phyloP scores from a whole-genome alignment of 164 flowering plant genomes.

The Annona squamosa region DNA sequence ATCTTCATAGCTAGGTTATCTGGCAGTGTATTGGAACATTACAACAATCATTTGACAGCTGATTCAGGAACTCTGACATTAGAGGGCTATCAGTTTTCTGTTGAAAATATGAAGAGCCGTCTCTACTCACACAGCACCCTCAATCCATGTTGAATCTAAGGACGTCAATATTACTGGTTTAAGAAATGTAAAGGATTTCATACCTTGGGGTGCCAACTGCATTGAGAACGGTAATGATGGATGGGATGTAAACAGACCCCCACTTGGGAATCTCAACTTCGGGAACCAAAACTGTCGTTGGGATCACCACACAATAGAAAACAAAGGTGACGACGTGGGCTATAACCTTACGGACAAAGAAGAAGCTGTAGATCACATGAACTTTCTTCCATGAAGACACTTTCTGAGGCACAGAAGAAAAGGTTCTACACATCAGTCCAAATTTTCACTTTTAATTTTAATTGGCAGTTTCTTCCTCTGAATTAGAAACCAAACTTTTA shows the following conservation, averaged over 20 bases:
- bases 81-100: no score
- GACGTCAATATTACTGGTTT: no score
- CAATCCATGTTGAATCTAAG: no score
- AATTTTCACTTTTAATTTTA: no score
- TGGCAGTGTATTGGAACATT: no score
- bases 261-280: conserved; percentile 88
- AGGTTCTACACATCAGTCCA: neutral
- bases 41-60: no score
- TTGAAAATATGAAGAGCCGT: no score
- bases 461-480: no score
- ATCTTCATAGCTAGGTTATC: no score
- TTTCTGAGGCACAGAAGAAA: conserved; percentile 40
- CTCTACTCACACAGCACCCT: no score
- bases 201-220: conserved; percentile 96
- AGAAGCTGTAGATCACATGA: conserved; percentile 93
- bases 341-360: conserved; percentile 82
- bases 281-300: conserved; percentile 72
- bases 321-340: conserved; percentile 85
- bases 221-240: conserved; percentile 76
- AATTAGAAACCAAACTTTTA: no score
- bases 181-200: neutral
- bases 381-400: conserved; percentile 89
- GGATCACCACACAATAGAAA: conserved; percentile 87
- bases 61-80: no score
- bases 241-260: conserved; percentile 93